These are phyloP conservation scores for Fusarium sublunatum DNA, from an alignment of 2,329 filamentous ascomycete genomes.

Conservation along the genomic window DNA sequence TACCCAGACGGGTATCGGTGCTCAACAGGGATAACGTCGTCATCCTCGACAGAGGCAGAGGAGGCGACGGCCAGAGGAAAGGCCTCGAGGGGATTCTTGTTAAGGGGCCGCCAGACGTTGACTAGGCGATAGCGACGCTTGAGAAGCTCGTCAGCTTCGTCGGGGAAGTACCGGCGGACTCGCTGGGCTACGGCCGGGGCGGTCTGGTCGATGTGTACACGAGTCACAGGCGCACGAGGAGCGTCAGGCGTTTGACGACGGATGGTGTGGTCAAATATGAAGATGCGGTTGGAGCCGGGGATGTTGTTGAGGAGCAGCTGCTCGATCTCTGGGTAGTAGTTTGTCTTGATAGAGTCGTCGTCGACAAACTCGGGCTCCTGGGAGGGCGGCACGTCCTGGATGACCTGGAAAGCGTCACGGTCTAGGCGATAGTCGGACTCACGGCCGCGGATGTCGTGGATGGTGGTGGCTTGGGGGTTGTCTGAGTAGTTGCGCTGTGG, in stretches of 20 bases:
- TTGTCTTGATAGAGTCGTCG: conserved; percentile 73
- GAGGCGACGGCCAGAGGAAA: conserved; percentile 77
- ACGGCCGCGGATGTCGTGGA: conserved; percentile 79
- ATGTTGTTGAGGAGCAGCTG: conserved; percentile 74
- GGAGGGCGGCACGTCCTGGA: conserved; percentile 67
- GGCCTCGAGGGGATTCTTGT: conserved; percentile 69
- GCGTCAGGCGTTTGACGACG: conserved; percentile 72
- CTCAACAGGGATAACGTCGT: conserved; percentile 77
- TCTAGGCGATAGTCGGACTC: conserved; percentile 76
- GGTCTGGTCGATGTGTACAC: conserved; percentile 89
- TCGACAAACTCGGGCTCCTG: conserved; percentile 67
- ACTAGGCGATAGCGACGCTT: conserved; percentile 81
- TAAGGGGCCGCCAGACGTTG: conserved; percentile 83
- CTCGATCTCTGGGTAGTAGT: conserved; percentile 90
- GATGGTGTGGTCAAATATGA: conserved; percentile 90
- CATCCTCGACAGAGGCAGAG: conserved; percentile 68
- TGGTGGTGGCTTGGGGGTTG: conserved; percentile 61
- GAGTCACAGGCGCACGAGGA: conserved; percentile 73
- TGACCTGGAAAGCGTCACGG: conserved; percentile 77
- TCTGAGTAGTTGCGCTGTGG: conserved; percentile 74
- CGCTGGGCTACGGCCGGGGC: conserved; percentile 71
- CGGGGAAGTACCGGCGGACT: conserved; percentile 73
- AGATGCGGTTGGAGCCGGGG: conserved; percentile 72
- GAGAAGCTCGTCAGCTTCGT: conserved; percentile 75
- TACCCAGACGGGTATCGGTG: conserved; percentile 75